Evolutionary conservation across 2,329 filamentous ascomycete species (phyloP).

Genomic region (Pyricularia sp.): DNA sequence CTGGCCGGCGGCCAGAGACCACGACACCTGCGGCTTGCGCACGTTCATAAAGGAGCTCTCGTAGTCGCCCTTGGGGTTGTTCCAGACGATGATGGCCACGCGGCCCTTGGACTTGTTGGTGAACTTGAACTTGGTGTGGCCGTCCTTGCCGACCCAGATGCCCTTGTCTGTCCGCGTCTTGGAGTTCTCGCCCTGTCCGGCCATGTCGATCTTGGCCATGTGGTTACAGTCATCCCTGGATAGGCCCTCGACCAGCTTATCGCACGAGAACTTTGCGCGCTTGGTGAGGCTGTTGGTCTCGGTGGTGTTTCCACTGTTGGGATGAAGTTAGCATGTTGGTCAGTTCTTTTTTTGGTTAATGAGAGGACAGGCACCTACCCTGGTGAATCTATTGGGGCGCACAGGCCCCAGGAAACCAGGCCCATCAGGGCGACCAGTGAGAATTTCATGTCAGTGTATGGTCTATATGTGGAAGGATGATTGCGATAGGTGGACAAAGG

Average conservation of each 20-base stretch:
- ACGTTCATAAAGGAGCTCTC: slow-evolving; percentile 16
- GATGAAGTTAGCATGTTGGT: not conserved
- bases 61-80: slow-evolving; percentile 10
- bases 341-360: too few species aligned
- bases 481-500: too few species aligned
- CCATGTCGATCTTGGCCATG: slow-evolving; percentile 16
- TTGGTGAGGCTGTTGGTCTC: not conserved
- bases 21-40: slow-evolving; percentile 19
- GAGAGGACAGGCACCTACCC: too few species aligned
- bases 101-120: slow-evolving; percentile 11
- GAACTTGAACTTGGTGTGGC: slow-evolving; percentile 17
- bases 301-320: not conserved
- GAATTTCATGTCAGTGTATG: too few species aligned
- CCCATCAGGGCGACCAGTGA: too few species aligned
- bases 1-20: slow-evolving; percentile 22
- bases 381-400: too few species aligned
- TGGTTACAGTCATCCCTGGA: slow-evolving; percentile 13
- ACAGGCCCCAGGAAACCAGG: too few species aligned
- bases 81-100: slow-evolving; percentile 16
- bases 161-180: slow-evolving; percentile 9
- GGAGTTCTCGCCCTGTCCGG: slow-evolving; percentile 13
- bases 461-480: too few species aligned
- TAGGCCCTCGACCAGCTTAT: slow-evolving; percentile 11
- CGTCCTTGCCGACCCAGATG: slow-evolving; percentile 18
- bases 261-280: slow-evolving; percentile 8